These are phyloP conservation scores for Neonectria coccinea DNA, from an alignment of 2,329 filamentous ascomycete species.

Conservation along the genomic window DNA sequence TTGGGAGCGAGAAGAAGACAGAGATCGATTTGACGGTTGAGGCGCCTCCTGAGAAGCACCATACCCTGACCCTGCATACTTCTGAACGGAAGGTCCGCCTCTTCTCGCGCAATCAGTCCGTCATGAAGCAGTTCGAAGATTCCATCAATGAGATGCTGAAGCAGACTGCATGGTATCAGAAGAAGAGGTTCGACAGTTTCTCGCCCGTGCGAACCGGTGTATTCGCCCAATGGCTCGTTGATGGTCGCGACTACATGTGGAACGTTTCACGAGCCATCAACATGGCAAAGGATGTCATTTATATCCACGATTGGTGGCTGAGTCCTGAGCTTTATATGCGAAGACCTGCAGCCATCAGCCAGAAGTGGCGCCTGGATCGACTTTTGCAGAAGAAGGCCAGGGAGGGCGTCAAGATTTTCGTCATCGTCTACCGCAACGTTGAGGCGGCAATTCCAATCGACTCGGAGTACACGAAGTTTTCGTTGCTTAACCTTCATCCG, in stretches of 20 bases:
- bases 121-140: conserved; percentile 91
- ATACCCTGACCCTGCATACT: conserved; percentile 88
- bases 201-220: conserved; percentile 88
- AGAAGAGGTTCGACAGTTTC: conserved; percentile 92
- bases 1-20: conserved; percentile 69
- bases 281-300: conserved; percentile 97
- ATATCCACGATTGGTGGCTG: conserved; percentile 99
- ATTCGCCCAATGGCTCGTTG: conserved; percentile 95
- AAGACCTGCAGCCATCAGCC: conserved; percentile 92
- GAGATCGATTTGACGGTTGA: conserved; percentile 58
- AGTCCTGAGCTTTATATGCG: conserved; percentile 97
- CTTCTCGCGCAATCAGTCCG: conserved; percentile 88
- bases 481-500: conserved; percentile 91
- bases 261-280: conserved; percentile 96
- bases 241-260: conserved; percentile 99
- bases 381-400: conserved; percentile 92
- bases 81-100: conserved; percentile 93
- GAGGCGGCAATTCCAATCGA: conserved; percentile 98
- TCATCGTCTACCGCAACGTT: conserved; percentile 98
- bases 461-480: conserved; percentile 98
- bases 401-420: conserved; percentile 96
- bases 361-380: conserved; percentile 96
- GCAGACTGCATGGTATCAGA: conserved; percentile 84
- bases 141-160: conserved; percentile 89
- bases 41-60: conserved; percentile 69